These are phyloP conservation scores for Crataegus laevigata DNA, from an alignment of 306 rosid genomes.

Conservation along the genomic window DNA sequence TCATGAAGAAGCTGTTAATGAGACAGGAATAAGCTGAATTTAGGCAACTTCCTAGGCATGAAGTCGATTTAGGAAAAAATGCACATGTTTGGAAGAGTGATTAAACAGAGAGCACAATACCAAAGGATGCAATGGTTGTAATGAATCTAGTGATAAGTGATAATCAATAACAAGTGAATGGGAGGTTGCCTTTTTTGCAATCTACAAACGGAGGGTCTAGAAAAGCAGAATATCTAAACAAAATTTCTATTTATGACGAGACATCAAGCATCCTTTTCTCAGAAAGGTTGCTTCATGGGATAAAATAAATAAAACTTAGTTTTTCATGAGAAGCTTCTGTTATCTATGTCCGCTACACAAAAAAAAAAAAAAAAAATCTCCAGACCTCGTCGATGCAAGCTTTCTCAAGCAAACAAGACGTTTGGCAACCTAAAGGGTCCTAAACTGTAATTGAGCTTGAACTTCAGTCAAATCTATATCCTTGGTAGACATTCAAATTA, in stretches of 20 bases:
- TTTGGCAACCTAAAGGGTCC: background rate
- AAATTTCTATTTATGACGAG: background rate
- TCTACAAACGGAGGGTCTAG: background rate
- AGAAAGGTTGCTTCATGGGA: background rate
- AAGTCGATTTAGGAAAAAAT: background rate
- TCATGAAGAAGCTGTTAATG: background rate
- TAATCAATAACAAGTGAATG: background rate
- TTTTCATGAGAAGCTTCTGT: background rate
- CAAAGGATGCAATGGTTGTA: background rate
- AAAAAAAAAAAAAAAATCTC: too few relatives aligned
- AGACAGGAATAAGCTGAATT: background rate
- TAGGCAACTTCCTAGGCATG: background rate
- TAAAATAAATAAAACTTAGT: background rate
- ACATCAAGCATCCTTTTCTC: background rate
- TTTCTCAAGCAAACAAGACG: background rate
- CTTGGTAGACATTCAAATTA: background rate
- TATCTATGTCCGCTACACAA: background rate
- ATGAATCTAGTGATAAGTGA: background rate
- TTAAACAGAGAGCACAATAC: background rate
- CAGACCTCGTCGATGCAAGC: background rate
- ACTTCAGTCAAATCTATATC: background rate
- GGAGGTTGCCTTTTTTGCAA: background rate
- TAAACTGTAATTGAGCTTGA: background rate
- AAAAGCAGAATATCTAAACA: background rate
- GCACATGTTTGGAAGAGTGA: background rate